Evolutionary conservation across 805 yeast genomes (phyloP), one percentile per base, ranked within the genome.

Genomic region (Candida arabinofermentans): DNA sequence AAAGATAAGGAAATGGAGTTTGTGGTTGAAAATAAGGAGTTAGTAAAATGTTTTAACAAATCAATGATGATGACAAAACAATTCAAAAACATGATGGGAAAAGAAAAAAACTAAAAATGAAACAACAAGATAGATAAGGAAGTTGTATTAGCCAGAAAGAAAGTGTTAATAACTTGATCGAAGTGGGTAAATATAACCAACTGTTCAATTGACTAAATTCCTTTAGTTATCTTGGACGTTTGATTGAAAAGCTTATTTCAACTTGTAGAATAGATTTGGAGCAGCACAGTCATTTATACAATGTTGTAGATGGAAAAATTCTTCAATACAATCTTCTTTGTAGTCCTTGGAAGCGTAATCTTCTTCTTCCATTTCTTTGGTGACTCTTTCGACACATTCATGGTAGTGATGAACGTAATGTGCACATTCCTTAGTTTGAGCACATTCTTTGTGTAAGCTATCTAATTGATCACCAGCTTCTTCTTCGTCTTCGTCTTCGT

Each of bases 291-390:
- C 93, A 69, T 87, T 88, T 58, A 90, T 56, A 73, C 95, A 87
- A 69, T 91, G 97, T 67, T 88, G 88, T 65, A 90, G 75, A 71
- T 93, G 98, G 88, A 91, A 91, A 68, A 86, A 91, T 71, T 91
- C 99, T 71, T 91, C 98, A 48, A 91, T 84, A 76, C 99, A 91
- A 71, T 91, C 97, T 74, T 91, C 99, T 71, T 91, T 91, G 75
- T 87, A 75, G 9, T 74, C 81, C 58, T 76, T 77, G 44, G 84
- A 82, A 23, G 69, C 96, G 65, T 91, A 90, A 55, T 73, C 95
- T 54, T 77, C 84, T 61, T 86, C 90, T 71, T 89, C 87, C 73
- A 74, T 77, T 57, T 81, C 95, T 65, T 82, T 79, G 51, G 93
- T 81, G 51, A 91, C 98, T 74, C 97, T 88, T 71, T 86, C 97